Evolutionary conservation across 495 filamentous ascomycete genomes (phyloP).

Genomic region (Thozetella sp.): DNA sequence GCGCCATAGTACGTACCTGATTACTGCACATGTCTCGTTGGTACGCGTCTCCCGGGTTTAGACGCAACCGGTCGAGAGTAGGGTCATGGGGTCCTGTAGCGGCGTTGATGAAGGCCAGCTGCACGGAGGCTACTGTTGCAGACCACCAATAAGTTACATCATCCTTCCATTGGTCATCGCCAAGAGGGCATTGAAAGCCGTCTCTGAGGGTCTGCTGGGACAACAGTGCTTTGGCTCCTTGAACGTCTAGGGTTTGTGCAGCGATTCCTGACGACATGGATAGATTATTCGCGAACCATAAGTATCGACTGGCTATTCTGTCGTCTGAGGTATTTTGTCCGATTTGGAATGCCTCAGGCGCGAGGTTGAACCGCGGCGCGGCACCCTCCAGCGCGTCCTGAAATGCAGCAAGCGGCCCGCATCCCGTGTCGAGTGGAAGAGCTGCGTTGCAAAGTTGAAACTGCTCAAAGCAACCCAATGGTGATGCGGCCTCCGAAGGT

Average conservation of each 20-base stretch:
- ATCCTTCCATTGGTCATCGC: not conserved
- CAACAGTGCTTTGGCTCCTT: not conserved
- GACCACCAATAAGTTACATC: not conserved
- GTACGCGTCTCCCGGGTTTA: not conserved
- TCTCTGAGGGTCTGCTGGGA: not conserved
- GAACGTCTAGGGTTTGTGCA: not conserved
- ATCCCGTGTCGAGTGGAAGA: not conserved
- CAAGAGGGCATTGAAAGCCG: not conserved
- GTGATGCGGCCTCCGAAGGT: not conserved
- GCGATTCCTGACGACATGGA: not conserved
- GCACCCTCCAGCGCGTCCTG: not conserved
- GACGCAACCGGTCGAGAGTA: not conserved
- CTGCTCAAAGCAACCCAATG: not conserved
- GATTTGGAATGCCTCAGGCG: not conserved
- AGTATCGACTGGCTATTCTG: not conserved
- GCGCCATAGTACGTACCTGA: not conserved
- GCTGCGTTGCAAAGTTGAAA: not conserved
- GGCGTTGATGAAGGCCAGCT: not conserved
- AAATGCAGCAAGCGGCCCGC: not conserved
- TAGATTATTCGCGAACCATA: not conserved
- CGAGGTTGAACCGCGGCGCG: not conserved
- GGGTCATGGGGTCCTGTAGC: not conserved
- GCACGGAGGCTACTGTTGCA: not conserved
- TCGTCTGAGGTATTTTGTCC: not conserved
- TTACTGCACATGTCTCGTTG: not conserved